These are phyloP conservation scores for Neurospora cerealis DNA, from an alignment of 495 filamentous ascomycete species.

Conservation along the genomic window DNA sequence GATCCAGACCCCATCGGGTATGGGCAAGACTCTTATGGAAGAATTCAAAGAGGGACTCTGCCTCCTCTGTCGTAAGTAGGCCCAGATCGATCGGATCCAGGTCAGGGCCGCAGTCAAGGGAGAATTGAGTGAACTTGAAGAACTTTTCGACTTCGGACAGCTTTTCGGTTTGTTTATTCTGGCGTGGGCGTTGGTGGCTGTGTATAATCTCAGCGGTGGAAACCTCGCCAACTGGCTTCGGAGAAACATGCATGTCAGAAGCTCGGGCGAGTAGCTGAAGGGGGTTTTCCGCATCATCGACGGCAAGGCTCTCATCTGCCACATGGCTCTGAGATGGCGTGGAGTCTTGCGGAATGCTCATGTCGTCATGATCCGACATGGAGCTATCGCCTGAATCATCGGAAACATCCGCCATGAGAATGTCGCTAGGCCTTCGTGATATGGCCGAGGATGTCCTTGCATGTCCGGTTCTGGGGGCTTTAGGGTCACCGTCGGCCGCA, in stretches of 20 bases:
- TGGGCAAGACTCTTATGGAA: slow-evolving; percentile 64
- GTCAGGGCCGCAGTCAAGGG: slow-evolving; percentile 48
- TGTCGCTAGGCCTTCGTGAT: slow-evolving; percentile 8
- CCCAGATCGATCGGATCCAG: slow-evolving; percentile 60
- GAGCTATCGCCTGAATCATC: slow-evolving; percentile 24
- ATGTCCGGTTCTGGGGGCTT: slow-evolving; percentile 2
- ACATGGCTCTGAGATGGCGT: slow-evolving; percentile 22
- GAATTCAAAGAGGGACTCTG: slow-evolving; percentile 51
- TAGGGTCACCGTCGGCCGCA: neutral
- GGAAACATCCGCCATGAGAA: slow-evolving; percentile 19
- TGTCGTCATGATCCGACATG: slow-evolving; percentile 20
- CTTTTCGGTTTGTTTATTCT: slow-evolving; percentile 18
- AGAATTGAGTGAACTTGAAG: slow-evolving; percentile 51
- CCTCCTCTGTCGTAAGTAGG: slow-evolving; percentile 50
- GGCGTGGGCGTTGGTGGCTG: slow-evolving; percentile 15
- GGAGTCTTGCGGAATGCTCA: slow-evolving; percentile 18
- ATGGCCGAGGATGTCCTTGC: neutral
- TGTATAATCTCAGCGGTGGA: slow-evolving; percentile 10
- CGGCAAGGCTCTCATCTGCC: slow-evolving; percentile 34
- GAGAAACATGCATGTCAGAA: slow-evolving; percentile 54
- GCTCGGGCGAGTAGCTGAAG: slow-evolving; percentile 60
- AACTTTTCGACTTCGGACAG: slow-evolving; percentile 36
- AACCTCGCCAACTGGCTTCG: slow-evolving; percentile 19
- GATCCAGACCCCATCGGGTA: slow-evolving; percentile 65
- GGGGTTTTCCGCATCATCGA: slow-evolving; percentile 68